Base-by-base conservation (phyloP, 164 flowering plant species). In the Chimonanthus salicifolius region DNA sequence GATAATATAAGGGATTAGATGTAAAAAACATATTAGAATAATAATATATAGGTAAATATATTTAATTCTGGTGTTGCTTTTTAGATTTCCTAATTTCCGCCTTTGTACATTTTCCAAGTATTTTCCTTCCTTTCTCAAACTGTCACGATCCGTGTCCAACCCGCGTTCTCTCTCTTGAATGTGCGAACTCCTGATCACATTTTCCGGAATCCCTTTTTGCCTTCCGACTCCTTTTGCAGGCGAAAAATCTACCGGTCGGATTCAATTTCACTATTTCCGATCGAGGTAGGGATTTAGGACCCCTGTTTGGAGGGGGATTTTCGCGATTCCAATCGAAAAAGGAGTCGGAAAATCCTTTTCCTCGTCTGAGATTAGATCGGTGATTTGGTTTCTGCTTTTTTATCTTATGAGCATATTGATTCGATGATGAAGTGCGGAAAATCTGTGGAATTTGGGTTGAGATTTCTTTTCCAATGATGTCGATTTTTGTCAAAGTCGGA, bases 101-200 rank as follows among this genome's bases (percentile, higher is more conserved):
- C 18, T 62, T 3, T 45, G 4, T 21, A 51, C 69, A 46, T 47
- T 75, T 49, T 76, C 68, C 16, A 46, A 64, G 16, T 21, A 44
- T 50, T 72, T 76, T 67, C 72, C 49, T 50, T 60, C 62, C 16
- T 70, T 68, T 51, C 74, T 81, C 71, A 82, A 78, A 67, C 78
- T 71, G 79, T 54, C 78, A 78, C 71, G 47, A 10, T 66, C 48
- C 68, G 68, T 15, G 49, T 66, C 68, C 16, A 74, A 72, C 75
- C 78, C 86, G 83, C 84, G 83, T 82, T 71, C 71, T 48, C 62
- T 7, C 48, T 4, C 46, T n/a, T n/a, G 11, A 20, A 68, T 68
- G 13, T 10, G 6, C 49, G 11, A 10, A 21, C 33, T 7, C 48
- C 54, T 15, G 47, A 3, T 16, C 49, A 49, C 18, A n/a, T 67